phyloP scores from a whole-genome alignment of 2,329 filamentous ascomycete species.

The Thermomyces lanuginosus region DNA sequence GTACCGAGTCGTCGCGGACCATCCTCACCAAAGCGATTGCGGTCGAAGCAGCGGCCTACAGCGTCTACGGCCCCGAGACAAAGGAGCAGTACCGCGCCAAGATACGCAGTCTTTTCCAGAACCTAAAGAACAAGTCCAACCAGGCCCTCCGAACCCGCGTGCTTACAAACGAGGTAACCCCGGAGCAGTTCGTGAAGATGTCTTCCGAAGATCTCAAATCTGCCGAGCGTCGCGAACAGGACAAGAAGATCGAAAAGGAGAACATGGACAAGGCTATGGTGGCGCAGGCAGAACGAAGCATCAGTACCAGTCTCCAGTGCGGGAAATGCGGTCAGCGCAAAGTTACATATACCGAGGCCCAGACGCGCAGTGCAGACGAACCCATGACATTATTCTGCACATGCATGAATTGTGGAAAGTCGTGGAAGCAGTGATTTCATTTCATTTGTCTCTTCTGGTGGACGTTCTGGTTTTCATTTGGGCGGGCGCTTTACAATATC shows the following conservation, averaged over 20 bases:
- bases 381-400: constrained; percentile 42
- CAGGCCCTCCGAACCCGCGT: constrained; percentile 59
- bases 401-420: constrained; percentile 32
- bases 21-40: constrained; percentile 52
- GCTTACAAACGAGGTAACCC: constrained; percentile 53
- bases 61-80: constrained; percentile 51
- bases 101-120: constrained; percentile 82
- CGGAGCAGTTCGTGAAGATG: constrained; percentile 70
- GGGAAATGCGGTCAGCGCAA: constrained; percentile 84
- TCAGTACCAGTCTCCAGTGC: constrained; percentile 75
- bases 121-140: constrained; percentile 87
- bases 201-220: constrained; percentile 81
- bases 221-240: constrained; percentile 58
- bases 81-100: constrained; percentile 65
- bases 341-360: constrained; percentile 90
- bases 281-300: constrained; percentile 76
- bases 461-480: constrained; percentile 1
- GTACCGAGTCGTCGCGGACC: constrained; percentile 40
- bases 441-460: background rate
- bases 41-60: constrained; percentile 62
- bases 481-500: too few relatives aligned
- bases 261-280: constrained; percentile 98
- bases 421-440: constrained; percentile 25
- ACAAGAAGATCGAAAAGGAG: constrained; percentile 63
- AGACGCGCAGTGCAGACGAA: constrained; percentile 90